A percentile compares a stretch with the other conserved stretches of the same genome.
These are phyloP conservation scores for Artemisia tridentata DNA, from an alignment of 129 eudicot species.

Conservation along the genomic window DNA sequence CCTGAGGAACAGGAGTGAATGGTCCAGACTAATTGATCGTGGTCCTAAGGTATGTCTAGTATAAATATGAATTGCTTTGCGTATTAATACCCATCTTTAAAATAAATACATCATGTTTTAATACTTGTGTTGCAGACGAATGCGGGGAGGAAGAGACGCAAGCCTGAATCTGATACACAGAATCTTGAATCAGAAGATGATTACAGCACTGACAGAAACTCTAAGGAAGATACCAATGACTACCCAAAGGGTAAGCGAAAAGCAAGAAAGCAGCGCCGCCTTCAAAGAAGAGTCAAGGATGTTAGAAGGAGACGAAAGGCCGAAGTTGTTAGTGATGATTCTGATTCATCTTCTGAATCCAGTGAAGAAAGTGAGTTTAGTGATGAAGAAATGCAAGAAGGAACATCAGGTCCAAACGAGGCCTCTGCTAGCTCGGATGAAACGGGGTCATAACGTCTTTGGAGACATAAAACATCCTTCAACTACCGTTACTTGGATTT, in stretches of 20 bases:
- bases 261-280: constrained; percentile 63
- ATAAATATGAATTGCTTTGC: not conserved
- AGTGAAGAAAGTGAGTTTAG: constrained; percentile 59
- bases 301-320: constrained; percentile 60
- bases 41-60: constrained; percentile 75
- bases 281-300: constrained; percentile 61
- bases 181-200: constrained; percentile 71
- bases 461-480: not conserved
- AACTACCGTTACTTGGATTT: too few relatives aligned
- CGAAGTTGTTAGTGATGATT: constrained; percentile 58
- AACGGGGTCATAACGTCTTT: constrained; percentile 16
- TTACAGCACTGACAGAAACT: constrained; percentile 34
- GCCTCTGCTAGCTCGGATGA: constrained; percentile 75
- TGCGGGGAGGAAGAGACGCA: constrained; percentile 77
- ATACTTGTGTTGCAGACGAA: constrained; percentile 49
- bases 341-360: constrained; percentile 41
- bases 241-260: constrained; percentile 72
- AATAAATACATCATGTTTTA: not conserved
- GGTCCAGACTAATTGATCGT: constrained; percentile 95
- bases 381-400: constrained; percentile 49
- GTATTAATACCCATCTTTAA: not conserved
- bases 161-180: constrained; percentile 50
- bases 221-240: constrained; percentile 53
- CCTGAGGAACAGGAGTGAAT: constrained; percentile 86
- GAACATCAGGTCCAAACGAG: constrained; percentile 43